Conservation (phyloP, 2,329 filamentous ascomycete genomes). For the Zarea fungicola region DNA sequence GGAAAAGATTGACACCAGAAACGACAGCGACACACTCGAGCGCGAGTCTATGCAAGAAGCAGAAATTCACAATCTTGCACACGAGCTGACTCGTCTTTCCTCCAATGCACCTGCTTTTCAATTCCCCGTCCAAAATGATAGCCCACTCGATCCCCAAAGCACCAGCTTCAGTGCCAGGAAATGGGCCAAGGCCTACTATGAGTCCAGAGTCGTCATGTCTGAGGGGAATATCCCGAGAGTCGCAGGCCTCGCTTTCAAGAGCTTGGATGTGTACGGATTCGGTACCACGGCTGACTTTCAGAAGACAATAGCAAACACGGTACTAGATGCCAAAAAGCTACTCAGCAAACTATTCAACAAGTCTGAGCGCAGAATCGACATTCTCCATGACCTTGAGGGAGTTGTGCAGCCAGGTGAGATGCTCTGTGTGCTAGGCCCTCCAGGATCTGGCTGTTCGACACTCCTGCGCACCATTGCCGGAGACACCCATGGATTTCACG, state of each 20-base stretch:
- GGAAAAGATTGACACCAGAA: no score
- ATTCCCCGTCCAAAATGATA: no score
- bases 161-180: no score
- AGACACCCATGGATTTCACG: conserved; percentile 56
- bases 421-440: conserved; percentile 50
- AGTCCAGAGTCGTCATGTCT: no score
- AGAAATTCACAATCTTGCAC: no score
- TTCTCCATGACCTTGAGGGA: conserved; percentile 44
- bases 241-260: conserved; percentile 34
- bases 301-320: conserved; percentile 29
- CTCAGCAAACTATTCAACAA: not conserved
- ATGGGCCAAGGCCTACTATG: no score
- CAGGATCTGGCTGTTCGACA: conserved; percentile 53
- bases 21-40: no score
- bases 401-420: conserved; percentile 49
- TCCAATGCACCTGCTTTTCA: no score
- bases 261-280: conserved; percentile 42
- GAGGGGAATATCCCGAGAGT: no score
- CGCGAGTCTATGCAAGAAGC: no score
- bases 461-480: conserved; percentile 51
- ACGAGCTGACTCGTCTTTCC: no score
- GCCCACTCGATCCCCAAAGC: no score
- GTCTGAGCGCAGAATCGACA: conserved; percentile 19
- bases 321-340: conserved; percentile 25
- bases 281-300: conserved; percentile 43